phyloP scores from a whole-genome alignment of 768 basidiomycete genomes.

The Amyloporia xantha region DNA sequence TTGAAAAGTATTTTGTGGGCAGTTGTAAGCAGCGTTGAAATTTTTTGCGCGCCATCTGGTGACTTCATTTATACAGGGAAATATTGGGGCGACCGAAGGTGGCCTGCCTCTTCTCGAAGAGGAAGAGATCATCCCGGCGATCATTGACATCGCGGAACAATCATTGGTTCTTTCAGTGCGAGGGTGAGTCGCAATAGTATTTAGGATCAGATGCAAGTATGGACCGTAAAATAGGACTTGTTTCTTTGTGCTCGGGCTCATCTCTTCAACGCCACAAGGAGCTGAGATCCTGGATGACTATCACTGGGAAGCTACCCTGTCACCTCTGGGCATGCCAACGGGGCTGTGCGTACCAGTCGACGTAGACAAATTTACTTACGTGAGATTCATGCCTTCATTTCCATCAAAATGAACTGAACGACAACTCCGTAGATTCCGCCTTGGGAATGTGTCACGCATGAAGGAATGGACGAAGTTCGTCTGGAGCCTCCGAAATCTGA shows the following conservation, averaged over 20 bases:
- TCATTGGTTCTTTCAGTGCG: constrained; percentile 86
- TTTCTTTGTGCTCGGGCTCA: constrained; percentile 90
- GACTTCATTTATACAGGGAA: constrained; percentile 60
- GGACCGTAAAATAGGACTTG: constrained; percentile 76
- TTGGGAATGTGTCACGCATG: constrained; percentile 42
- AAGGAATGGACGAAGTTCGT: constrained; percentile 32
- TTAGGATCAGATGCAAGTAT: too few species aligned
- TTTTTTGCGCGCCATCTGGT: neutral
- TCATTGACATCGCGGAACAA: constrained; percentile 86
- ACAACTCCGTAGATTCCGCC: constrained; percentile 53
- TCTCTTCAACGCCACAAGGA: constrained; percentile 87
- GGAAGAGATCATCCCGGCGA: constrained; percentile 85
- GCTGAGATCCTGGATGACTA: constrained; percentile 91
- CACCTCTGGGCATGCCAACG: constrained; percentile 79
- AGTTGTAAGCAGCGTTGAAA: constrained; percentile 54
- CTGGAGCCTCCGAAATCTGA: constrained; percentile 61
- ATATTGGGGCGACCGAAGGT: constrained; percentile 84
- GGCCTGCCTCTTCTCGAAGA: constrained; percentile 95
- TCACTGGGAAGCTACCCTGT: constrained; percentile 87
- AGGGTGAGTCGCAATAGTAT: constrained; percentile 85
- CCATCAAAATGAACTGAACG: neutral
- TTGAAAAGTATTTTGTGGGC: constrained; percentile 97
- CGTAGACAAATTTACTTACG: constrained; percentile 71
- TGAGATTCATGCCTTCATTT: constrained; percentile 32
- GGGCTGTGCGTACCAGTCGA: constrained; percentile 90